These are phyloP conservation scores for Xylariaceae sp. DNA, from an alignment of 2,329 filamentous ascomycete genomes.

Conservation along the genomic window DNA sequence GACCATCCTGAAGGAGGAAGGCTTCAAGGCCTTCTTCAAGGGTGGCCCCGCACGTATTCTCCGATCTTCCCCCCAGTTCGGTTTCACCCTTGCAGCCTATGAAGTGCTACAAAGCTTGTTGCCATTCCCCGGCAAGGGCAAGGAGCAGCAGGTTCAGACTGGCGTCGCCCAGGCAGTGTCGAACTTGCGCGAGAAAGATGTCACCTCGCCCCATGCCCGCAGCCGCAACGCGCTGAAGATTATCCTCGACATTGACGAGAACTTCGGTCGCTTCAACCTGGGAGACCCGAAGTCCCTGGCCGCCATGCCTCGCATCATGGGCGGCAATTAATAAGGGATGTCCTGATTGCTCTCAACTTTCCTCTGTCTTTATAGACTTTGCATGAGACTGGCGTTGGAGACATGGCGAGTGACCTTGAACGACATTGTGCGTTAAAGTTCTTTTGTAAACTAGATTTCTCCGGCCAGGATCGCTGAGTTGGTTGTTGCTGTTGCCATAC, in stretches of 20 bases:
- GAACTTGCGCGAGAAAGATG: slow-evolving; percentile 56
- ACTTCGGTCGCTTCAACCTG: slow-evolving; percentile 73
- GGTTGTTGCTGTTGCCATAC: slow-evolving; percentile 19
- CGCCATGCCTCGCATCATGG: slow-evolving; percentile 46
- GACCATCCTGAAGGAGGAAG: slow-evolving; percentile 85
- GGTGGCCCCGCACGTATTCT: slow-evolving; percentile 92
- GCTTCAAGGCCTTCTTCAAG: slow-evolving; percentile 97
- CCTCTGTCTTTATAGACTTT: slow-evolving; percentile 23
- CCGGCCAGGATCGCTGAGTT: slow-evolving; percentile 16
- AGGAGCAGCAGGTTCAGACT: slow-evolving; percentile 48
- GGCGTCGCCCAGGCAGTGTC: slow-evolving; percentile 60
- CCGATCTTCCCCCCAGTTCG: slow-evolving; percentile 93
- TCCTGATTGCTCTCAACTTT: slow-evolving; percentile 8
- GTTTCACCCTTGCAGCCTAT: slow-evolving; percentile 93
- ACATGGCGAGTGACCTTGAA: slow-evolving; percentile 21
- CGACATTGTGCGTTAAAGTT: slow-evolving; percentile 20
- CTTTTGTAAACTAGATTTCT: slow-evolving; percentile 18
- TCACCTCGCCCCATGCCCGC: slow-evolving; percentile 48
- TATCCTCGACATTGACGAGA: slow-evolving; percentile 87
- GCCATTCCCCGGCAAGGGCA: slow-evolving; percentile 64
- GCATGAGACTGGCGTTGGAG: slow-evolving; percentile 30
- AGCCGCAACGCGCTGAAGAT: slow-evolving; percentile 93
- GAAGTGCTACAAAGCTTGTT: slow-evolving; percentile 79
- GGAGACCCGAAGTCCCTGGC: slow-evolving; percentile 51
- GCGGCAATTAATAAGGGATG: slow-evolving; percentile 30